phyloP scores from a whole-genome alignment of 371 early-diverging fungal genomes.

The Mycotypha africana region DNA sequence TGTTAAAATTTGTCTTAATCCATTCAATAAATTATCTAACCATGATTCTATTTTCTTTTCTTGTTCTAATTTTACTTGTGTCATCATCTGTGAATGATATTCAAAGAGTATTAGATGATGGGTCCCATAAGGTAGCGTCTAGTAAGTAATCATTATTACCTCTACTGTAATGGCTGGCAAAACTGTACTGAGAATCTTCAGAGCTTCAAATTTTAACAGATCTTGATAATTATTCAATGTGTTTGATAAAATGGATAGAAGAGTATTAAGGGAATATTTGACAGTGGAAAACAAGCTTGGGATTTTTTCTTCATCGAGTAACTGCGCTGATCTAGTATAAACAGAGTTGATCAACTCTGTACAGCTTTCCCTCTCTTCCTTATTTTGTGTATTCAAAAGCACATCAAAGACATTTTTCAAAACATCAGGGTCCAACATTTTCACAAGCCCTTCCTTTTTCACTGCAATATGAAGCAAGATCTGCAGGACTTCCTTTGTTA shows the following conservation, averaged over 20 bases:
- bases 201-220: slow-evolving; percentile 27
- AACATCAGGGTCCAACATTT: slow-evolving; percentile 38
- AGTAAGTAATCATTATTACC: too few relatives aligned
- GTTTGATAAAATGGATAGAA: slow-evolving; percentile 21
- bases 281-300: slow-evolving; percentile 28
- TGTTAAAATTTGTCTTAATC: slow-evolving; percentile 28
- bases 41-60: slow-evolving; percentile 10
- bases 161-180: slow-evolving; percentile 25
- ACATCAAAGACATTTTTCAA: slow-evolving; percentile 26
- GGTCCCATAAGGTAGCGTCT: too few relatives aligned
- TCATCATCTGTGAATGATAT: slow-evolving; percentile 12
- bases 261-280: slow-evolving; percentile 26
- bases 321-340: slow-evolving; percentile 19
- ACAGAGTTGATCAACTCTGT: slow-evolving; percentile 16
- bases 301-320: slow-evolving; percentile 15
- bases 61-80: slow-evolving; percentile 22
- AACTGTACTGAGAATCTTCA: slow-evolving; percentile 20
- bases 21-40: slow-evolving; percentile 18
- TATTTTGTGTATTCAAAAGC: slow-evolving; percentile 6
- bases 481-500: slow-evolving; percentile 28
- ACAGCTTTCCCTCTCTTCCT: slow-evolving; percentile 16
- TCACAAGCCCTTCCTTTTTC: slow-evolving; percentile 33
- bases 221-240: slow-evolving; percentile 25
- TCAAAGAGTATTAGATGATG: too few relatives aligned
- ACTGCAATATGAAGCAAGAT: slow-evolving; percentile 27